Percentiles rank a stretch among this genome's conserved stretches.
Evolutionary conservation across 495 filamentous ascomycete genomes (phyloP).

Genomic region (Pyrenopolyporus hunteri): DNA sequence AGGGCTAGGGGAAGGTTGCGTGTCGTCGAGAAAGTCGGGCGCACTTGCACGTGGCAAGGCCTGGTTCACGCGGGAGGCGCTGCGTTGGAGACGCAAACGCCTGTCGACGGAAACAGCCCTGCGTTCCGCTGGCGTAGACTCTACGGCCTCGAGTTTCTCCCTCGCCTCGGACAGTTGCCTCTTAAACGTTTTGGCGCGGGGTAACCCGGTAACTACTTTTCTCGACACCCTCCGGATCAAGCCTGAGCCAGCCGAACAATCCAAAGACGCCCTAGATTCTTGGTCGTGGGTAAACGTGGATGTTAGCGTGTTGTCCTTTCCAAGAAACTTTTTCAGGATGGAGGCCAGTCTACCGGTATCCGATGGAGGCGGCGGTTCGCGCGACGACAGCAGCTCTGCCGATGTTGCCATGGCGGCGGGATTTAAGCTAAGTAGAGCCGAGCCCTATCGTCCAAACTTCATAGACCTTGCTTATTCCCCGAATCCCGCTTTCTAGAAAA

Average conservation of each 20-base stretch:
- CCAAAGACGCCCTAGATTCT: slow-evolving; percentile 38
- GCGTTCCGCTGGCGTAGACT: slow-evolving; percentile 66
- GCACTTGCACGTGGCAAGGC: slow-evolving; percentile 50
- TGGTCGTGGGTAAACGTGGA: slow-evolving; percentile 27
- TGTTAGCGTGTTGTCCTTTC: slow-evolving; percentile 33
- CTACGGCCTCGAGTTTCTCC: slow-evolving; percentile 69
- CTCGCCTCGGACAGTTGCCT: slow-evolving; percentile 80
- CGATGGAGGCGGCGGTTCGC: slow-evolving; percentile 25
- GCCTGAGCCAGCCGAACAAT: slow-evolving; percentile 46
- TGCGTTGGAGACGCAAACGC: slow-evolving; percentile 50
- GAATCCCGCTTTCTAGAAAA: slow-evolving; percentile 16
- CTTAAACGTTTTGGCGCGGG: slow-evolving; percentile 76
- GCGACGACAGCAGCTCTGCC: slow-evolving; percentile 25
- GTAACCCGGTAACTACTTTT: slow-evolving; percentile 79
- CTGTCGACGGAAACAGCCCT: slow-evolving; percentile 78
- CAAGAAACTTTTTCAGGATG: slow-evolving; percentile 44
- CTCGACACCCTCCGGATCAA: slow-evolving; percentile 64
- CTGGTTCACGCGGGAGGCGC: slow-evolving; percentile 40
- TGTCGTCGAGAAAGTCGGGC: slow-evolving; percentile 46
- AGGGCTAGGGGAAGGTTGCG: slow-evolving; percentile 16
- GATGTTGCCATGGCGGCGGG: slow-evolving; percentile 33
- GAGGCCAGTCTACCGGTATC: slow-evolving; percentile 37
- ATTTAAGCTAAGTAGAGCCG: slow-evolving; percentile 5
- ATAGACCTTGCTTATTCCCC: slow-evolving; percentile 21
- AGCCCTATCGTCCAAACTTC: slow-evolving; percentile 28